phyloP scores from a whole-genome alignment of 768 basidiomycete species.

The Lanmaoa pseudosensibilis region DNA sequence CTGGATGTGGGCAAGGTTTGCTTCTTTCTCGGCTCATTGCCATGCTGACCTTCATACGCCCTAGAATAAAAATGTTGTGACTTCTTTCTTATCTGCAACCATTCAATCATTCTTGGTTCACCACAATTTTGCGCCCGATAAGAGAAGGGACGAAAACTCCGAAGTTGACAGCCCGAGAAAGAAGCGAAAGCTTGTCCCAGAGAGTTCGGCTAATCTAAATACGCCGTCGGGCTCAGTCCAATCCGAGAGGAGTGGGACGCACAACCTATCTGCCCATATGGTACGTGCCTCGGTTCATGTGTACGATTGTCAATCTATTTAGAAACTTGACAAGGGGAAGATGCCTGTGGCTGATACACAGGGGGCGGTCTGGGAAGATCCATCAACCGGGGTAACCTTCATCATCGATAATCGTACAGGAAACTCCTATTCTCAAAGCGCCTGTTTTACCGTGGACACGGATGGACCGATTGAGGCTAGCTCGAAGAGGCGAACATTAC shows the following conservation, averaged over 20 bases:
- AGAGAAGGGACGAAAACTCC: conserved; percentile 10
- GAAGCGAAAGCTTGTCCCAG: conserved; percentile 44
- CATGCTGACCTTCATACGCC: conserved; percentile 6
- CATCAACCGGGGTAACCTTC: conserved; percentile 56
- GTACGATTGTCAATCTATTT: conserved; percentile 5
- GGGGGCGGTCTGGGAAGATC: conserved; percentile 55
- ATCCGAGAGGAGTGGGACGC: conserved; percentile 9
- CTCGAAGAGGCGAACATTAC: conserved; percentile 18
- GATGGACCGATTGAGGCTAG: conserved; percentile 8
- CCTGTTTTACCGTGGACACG: conserved; percentile 7
- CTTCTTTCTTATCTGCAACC: conserved; percentile 54
- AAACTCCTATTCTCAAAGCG: conserved; percentile 50
- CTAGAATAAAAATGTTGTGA: conserved; percentile 61
- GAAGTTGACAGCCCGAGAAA: conserved; percentile 45
- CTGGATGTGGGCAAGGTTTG: conserved; percentile 52
- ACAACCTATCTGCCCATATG: conserved; percentile 12
- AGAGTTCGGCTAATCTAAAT: conserved; percentile 9
- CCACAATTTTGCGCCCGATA: conserved; percentile 53
- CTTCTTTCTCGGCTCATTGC: conserved; percentile 11
- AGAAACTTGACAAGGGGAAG: conserved; percentile 14
- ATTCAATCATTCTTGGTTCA: conserved; percentile 62
- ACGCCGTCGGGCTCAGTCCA: conserved; percentile 2
- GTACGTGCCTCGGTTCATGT: conserved; percentile 20
- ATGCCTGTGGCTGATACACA: conserved; percentile 32
- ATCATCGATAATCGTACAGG: conserved; percentile 69